phyloP scores from a whole-genome alignment of 2,329 filamentous ascomycete species.

The Cephalotrichum gorgonifer region DNA sequence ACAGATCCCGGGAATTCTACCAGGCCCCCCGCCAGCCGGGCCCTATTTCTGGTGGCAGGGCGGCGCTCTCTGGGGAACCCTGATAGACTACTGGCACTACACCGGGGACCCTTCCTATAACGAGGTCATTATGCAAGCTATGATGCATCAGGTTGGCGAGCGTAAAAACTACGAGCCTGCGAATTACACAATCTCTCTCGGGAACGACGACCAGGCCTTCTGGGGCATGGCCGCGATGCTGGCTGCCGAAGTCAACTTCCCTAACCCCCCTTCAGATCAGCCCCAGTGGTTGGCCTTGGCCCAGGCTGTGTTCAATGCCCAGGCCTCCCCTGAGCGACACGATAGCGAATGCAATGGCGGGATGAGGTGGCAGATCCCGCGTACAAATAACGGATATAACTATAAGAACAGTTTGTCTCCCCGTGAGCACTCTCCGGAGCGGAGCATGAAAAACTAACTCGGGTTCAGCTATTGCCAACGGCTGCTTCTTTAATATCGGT shows the following conservation, averaged over 20 bases:
- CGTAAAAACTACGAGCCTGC: conserved; percentile 47
- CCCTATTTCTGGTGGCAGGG: conserved; percentile 70
- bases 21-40: conserved; percentile 41
- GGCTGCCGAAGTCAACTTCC: conserved; percentile 55
- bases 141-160: conserved; percentile 49
- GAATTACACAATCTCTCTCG: conserved; percentile 48
- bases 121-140: conserved; percentile 40
- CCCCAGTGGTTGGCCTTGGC: conserved; percentile 56
- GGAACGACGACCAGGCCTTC: conserved; percentile 63
- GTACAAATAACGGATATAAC: conserved; percentile 63
- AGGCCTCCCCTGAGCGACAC: conserved; percentile 52
- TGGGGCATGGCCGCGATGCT: conserved; percentile 60
- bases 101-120: conserved; percentile 58
- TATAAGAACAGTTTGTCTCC: conserved; percentile 53
- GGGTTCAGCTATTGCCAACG: conserved; percentile 44
- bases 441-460: background rate
- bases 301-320: conserved; percentile 59
- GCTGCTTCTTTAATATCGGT: conserved; percentile 53
- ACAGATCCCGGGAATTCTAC: conserved; percentile 44
- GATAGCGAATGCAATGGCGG: conserved; percentile 55
- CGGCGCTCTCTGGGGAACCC: conserved; percentile 56
- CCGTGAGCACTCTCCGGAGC: background rate
- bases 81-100: conserved; percentile 61
- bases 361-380: conserved; percentile 67
- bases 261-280: conserved; percentile 41